Percentiles rank a stretch among this genome's conserved stretches.
phyloP scores from a whole-genome alignment of 2,329 filamentous ascomycete genomes.

The Verticillium dahliae region DNA sequence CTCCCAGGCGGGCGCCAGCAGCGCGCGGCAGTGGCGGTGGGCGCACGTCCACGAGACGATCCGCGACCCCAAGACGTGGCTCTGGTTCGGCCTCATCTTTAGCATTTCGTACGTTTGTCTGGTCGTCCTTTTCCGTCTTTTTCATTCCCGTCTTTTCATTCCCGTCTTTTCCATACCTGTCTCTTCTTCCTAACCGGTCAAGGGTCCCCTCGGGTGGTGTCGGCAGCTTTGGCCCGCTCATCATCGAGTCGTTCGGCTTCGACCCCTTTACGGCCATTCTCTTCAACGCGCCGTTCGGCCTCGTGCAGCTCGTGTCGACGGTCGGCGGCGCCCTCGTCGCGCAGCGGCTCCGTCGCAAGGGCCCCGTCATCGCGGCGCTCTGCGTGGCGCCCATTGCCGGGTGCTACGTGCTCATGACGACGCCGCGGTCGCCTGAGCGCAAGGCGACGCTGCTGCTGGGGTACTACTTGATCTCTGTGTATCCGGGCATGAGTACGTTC shows the following conservation, averaged over 20 bases:
- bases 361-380: constrained; percentile 44
- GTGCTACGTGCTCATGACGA: constrained; percentile 43
- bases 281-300: constrained; percentile 56
- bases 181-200: background rate
- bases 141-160: background rate
- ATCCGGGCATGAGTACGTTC: constrained; percentile 35
- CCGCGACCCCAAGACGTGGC: constrained; percentile 34
- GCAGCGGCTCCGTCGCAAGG: constrained; percentile 47
- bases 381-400: constrained; percentile 52
- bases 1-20: constrained; percentile 38
- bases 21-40: constrained; percentile 30
- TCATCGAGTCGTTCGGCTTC: constrained; percentile 52
- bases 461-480: constrained; percentile 54
- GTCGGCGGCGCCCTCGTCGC: constrained; percentile 51
- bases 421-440: constrained; percentile 36
- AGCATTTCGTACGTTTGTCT: constrained; percentile 39
- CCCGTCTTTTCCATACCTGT: background rate
- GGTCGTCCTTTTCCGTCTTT: background rate
- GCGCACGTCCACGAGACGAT: constrained; percentile 31
- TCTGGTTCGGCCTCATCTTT: constrained; percentile 37
- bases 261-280: constrained; percentile 48
- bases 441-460: constrained; percentile 45
- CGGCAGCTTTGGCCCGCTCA: constrained; percentile 51
- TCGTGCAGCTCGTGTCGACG: constrained; percentile 53
- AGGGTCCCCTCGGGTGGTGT: constrained; percentile 49